Conservation (phyloP, 2,329 filamentous ascomycete species). For the Beauveria sp. region DNA sequence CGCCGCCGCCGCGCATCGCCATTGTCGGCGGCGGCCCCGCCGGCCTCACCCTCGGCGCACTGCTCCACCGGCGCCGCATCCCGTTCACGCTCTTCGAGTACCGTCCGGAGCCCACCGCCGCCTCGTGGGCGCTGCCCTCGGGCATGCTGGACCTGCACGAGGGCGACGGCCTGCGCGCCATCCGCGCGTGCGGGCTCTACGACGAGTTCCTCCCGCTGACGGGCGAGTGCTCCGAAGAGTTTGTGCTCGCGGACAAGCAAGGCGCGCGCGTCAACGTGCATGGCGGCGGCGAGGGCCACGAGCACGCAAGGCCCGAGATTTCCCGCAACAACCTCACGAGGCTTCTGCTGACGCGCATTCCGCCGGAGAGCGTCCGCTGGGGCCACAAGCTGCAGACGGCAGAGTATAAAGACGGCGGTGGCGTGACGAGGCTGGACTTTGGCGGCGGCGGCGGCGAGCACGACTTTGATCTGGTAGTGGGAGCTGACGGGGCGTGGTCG, state of each 20-base stretch:
- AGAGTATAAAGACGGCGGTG: not conserved
- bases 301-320: constrained; percentile 29
- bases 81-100: constrained; percentile 30
- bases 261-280: constrained; percentile 18
- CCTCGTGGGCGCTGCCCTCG: constrained; percentile 21
- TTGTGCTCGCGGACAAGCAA: constrained; percentile 25
- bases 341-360: constrained; percentile 26
- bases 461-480: constrained; percentile 31
- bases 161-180: constrained; percentile 34
- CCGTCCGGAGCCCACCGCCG: constrained; percentile 20
- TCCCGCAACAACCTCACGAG: constrained; percentile 27
- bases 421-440: constrained; percentile 17
- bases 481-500: constrained; percentile 34
- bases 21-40: constrained; percentile 39
- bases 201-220: constrained; percentile 66
- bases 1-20: constrained; percentile 25
- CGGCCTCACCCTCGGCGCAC: constrained; percentile 39
- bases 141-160: constrained; percentile 45
- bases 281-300: constrained; percentile 13
- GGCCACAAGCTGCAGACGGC: constrained; percentile 24
- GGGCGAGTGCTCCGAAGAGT: constrained; percentile 33
- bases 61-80: constrained; percentile 34
- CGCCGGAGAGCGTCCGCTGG: constrained; percentile 24
- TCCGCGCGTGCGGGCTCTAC: constrained; percentile 37
- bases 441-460: constrained; percentile 11